These are phyloP conservation scores for Mucor saturninus DNA, from an alignment of 371 early-diverging fungal genomes.

Conservation along the genomic window DNA sequence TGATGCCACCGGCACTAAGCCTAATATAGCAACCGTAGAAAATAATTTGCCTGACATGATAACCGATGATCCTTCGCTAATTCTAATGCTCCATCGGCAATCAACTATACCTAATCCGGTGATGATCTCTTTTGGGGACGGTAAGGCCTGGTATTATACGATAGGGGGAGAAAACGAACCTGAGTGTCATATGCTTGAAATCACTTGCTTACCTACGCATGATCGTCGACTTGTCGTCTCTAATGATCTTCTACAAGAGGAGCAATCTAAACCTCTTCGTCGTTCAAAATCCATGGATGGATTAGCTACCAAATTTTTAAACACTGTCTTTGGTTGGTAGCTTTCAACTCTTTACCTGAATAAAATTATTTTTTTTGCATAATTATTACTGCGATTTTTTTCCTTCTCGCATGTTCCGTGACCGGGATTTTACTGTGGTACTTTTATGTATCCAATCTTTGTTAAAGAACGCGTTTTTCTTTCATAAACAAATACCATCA, in stretches of 20 bases:
- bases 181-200: conserved; percentile 4
- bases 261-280: neutral
- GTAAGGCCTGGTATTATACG: conserved; percentile 8
- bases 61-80: neutral
- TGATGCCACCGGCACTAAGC: neutral
- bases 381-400: too few relatives aligned
- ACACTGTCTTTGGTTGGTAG: conserved; percentile 9
- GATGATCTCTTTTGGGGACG: conserved; percentile 9
- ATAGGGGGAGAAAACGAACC: neutral
- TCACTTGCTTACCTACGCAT: conserved; percentile 12
- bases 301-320: conserved; percentile 14
- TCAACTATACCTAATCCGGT: conserved; percentile 6
- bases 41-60: neutral
- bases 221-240: conserved; percentile 19
- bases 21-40: neutral
- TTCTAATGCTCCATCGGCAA: conserved; percentile 9
- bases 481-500: neutral
- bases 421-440: too few relatives aligned
- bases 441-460: too few relatives aligned
- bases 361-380: neutral
- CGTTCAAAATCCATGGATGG: conserved; percentile 21
- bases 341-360: neutral
- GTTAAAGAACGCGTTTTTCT: too few relatives aligned
- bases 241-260: neutral
- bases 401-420: too few relatives aligned